Conservation (phyloP, 352 stramenopile species). For the Phytophthora niederhauseri region DNA sequence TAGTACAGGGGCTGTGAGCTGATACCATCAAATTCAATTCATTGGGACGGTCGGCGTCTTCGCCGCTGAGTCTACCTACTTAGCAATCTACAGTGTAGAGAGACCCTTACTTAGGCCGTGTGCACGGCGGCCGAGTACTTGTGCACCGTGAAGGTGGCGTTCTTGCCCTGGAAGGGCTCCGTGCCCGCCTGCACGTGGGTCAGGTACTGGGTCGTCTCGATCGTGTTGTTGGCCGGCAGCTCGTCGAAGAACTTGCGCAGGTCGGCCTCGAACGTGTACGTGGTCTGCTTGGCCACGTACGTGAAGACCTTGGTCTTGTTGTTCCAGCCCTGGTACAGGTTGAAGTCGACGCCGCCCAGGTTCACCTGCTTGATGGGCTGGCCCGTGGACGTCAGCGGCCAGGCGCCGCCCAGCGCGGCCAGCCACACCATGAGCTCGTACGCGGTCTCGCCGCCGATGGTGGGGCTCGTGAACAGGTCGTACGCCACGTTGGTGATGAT, state of each 20-base stretch:
- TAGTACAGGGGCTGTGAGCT: background rate
- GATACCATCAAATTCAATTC: background rate
- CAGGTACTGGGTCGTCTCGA: slow-evolving; percentile 36
- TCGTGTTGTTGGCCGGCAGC: slow-evolving; percentile 26
- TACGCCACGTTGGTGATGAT: slow-evolving; percentile 44
- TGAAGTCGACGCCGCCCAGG: slow-evolving; percentile 23
- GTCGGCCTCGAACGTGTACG: slow-evolving; percentile 29
- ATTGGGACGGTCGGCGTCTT: background rate
- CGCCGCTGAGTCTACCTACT: background rate
- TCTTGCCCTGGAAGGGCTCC: slow-evolving; percentile 37
- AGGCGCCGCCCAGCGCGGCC: slow-evolving; percentile 30
- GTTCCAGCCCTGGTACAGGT: slow-evolving; percentile 39
- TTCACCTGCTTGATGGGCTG: slow-evolving; percentile 27
- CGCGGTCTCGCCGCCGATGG: slow-evolving; percentile 21
- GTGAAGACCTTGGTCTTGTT: slow-evolving; percentile 39
- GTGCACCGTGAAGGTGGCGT: slow-evolving; percentile 30
- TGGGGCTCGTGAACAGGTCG: slow-evolving; percentile 41
- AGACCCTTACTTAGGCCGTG: slow-evolving; percentile 14
- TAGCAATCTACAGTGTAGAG: background rate
- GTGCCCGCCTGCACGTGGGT: slow-evolving; percentile 37
- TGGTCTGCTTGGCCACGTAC: slow-evolving; percentile 29
- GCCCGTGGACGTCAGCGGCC: slow-evolving; percentile 32
- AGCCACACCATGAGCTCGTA: slow-evolving; percentile 51
- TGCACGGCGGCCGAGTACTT: slow-evolving; percentile 30
- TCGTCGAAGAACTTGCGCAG: slow-evolving; percentile 36